Evolutionary conservation across 164 flowering plant species (phyloP).

Genomic region (Piper betle): DNA sequence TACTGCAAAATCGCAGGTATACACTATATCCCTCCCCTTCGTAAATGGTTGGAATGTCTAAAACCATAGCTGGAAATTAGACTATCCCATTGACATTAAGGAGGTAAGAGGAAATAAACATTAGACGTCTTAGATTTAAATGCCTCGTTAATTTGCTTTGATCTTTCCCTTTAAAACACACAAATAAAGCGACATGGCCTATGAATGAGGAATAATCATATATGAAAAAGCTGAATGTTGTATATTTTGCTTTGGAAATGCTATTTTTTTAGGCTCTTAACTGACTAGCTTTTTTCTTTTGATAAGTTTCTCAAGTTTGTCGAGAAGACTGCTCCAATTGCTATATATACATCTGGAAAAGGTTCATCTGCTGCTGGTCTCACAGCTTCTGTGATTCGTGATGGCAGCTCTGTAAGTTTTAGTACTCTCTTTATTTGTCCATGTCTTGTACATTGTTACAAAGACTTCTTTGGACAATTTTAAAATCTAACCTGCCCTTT

Average conservation of each 20-base stretch:
- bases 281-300: conserved; percentile 1
- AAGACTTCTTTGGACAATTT: background rate
- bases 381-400: conserved; percentile 95
- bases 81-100: no score
- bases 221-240: background rate
- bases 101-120: no score
- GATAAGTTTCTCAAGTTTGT: conserved; percentile 97
- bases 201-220: background rate
- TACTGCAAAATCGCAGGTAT: conserved; percentile 97
- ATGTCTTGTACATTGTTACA: background rate
- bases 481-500: background rate
- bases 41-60: no score
- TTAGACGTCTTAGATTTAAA: no score
- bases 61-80: no score
- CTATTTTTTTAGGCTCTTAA: background rate
- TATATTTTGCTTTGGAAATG: no score
- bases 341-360: conserved; percentile 98
- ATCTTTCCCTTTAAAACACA: no score
- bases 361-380: conserved; percentile 99
- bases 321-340: conserved; percentile 98
- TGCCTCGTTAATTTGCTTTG: no score
- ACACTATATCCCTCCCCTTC: background rate
- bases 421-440: no score
- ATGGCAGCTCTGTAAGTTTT: conserved; percentile 65
- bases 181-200: no score